Percentiles rank a stretch among this genome's conserved stretches.
phyloP scores from a whole-genome alignment of 345 rosid genomes.

The Salix brachista region DNA sequence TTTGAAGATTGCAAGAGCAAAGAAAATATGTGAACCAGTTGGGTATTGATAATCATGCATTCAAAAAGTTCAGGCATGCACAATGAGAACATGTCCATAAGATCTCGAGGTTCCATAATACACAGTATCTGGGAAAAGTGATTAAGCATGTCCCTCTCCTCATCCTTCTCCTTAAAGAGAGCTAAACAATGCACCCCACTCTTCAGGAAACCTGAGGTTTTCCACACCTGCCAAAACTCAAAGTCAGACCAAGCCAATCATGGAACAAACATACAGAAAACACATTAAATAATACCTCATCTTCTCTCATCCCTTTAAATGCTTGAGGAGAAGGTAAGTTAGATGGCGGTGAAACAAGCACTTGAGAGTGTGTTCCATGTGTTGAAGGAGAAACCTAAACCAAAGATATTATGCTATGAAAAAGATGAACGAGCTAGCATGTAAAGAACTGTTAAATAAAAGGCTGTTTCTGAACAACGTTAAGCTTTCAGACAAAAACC shows the following conservation, averaged over 20 bases:
- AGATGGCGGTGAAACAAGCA: conserved; percentile 58
- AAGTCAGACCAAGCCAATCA: conserved; percentile 25
- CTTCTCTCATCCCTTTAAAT: conserved; percentile 94
- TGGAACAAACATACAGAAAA: not conserved
- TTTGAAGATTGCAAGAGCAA: conserved; percentile 73
- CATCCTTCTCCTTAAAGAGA: conserved; percentile 97
- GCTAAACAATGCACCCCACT: conserved; percentile 98
- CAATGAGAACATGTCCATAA: conserved; percentile 97
- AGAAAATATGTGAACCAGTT: conserved; percentile 88
- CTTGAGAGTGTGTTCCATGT: conserved; percentile 66
- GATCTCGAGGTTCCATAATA: conserved; percentile 97
- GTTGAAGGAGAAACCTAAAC: conserved; percentile 52
- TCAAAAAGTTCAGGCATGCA: conserved; percentile 98
- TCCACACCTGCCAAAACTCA: conserved; percentile 63
- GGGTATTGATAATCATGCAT: conserved; percentile 86
- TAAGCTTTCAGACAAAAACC: conserved; percentile 35
- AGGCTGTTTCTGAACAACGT: not conserved
- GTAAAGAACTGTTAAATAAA: not conserved
- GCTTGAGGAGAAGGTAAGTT: conserved; percentile 60
- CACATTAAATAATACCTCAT: conserved; percentile 57
- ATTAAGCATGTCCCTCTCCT: conserved; percentile 88
- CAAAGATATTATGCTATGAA: conserved; percentile 21
- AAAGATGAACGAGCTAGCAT: conserved; percentile 1
- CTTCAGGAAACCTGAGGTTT: conserved; percentile 93
- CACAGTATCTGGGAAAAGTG: conserved; percentile 87